A percentile compares a stretch with the other conserved stretches of the same genome.
These are phyloP conservation scores for Teratosphaeria destructans DNA, from an alignment of 2,329 filamentous ascomycete species.

Conservation along the genomic window DNA sequence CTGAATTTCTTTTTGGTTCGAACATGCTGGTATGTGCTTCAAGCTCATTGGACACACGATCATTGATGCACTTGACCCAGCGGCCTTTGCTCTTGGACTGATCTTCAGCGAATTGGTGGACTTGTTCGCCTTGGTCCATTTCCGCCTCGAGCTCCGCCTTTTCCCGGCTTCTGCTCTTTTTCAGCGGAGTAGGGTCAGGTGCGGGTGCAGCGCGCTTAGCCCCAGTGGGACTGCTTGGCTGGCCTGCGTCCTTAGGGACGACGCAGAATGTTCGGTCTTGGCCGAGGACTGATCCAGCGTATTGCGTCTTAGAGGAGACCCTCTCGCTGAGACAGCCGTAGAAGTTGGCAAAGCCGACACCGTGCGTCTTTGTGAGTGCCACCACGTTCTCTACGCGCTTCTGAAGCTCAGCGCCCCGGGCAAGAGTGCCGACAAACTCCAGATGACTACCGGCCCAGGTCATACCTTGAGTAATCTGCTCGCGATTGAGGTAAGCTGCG, in stretches of 20 bases:
- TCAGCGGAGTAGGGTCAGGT: constrained; percentile 8
- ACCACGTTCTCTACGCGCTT: constrained; percentile 60
- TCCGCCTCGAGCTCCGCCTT: constrained; percentile 20
- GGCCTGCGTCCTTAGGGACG: constrained; percentile 46
- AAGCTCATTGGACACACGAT: constrained; percentile 68
- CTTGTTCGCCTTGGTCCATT: constrained; percentile 21
- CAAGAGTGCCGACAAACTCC: constrained; percentile 84
- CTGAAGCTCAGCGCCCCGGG: constrained; percentile 70
- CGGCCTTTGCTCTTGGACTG: constrained; percentile 30
- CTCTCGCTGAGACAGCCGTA: constrained; percentile 74
- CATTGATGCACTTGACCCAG: constrained; percentile 68
- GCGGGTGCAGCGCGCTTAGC: constrained; percentile 14
- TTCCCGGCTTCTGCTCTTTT: constrained; percentile 13
- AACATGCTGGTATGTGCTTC: constrained; percentile 77
- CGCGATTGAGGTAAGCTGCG: constrained; percentile 75
- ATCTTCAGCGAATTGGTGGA: constrained; percentile 25
- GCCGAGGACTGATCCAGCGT: constrained; percentile 49
- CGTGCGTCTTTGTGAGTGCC: constrained; percentile 53
- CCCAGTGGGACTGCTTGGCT: constrained; percentile 12
- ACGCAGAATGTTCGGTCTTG: constrained; percentile 81
- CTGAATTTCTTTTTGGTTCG: constrained; percentile 59
- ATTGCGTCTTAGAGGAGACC: constrained; percentile 38
- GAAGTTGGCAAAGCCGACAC: constrained; percentile 71
- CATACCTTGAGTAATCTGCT: constrained; percentile 66
- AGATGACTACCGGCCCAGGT: constrained; percentile 82